These are phyloP conservation scores for Coccomyxa sp. DNA, from an alignment of 139 green algal species.

Conservation along the genomic window DNA sequence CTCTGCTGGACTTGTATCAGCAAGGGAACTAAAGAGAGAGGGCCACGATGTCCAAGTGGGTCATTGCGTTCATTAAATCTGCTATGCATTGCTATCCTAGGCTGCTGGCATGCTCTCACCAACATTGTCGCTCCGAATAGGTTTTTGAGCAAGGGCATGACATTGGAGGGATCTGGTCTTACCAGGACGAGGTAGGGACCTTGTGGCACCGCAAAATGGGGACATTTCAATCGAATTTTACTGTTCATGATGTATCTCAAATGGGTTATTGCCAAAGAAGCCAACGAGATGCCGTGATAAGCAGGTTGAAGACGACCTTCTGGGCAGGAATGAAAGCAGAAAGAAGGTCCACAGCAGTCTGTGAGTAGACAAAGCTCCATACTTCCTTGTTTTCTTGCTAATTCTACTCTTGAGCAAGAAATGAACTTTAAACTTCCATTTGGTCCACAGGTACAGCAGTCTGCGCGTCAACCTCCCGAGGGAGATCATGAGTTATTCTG, in stretches of 20 bases:
- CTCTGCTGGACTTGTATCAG: constrained; percentile 59
- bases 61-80: background rate
- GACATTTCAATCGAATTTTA: background rate
- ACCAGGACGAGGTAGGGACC: constrained; percentile 27
- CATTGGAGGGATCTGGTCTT: constrained; percentile 63
- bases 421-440: background rate
- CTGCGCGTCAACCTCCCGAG: constrained; percentile 76
- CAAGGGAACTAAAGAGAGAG: constrained; percentile 49
- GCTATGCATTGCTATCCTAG: background rate
- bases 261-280: no score
- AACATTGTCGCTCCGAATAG: background rate
- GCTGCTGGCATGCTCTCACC: background rate
- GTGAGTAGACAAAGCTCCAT: constrained; percentile 29
- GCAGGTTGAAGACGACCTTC: constrained; percentile 23
- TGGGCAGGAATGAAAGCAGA: constrained; percentile 5
- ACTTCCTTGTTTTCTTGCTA: constrained; percentile 53
- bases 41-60: constrained; percentile 46
- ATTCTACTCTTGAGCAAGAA: constrained; percentile 30
- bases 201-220: no score
- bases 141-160: constrained; percentile 53
- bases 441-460: background rate
- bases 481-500: constrained; percentile 66
- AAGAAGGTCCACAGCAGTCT: constrained; percentile 44
- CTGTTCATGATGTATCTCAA: constrained; percentile 11
- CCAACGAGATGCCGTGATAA: constrained; percentile 4